Conservation (phyloP, 176 grass and related monocot species). For the Bromus sterilis region DNA sequence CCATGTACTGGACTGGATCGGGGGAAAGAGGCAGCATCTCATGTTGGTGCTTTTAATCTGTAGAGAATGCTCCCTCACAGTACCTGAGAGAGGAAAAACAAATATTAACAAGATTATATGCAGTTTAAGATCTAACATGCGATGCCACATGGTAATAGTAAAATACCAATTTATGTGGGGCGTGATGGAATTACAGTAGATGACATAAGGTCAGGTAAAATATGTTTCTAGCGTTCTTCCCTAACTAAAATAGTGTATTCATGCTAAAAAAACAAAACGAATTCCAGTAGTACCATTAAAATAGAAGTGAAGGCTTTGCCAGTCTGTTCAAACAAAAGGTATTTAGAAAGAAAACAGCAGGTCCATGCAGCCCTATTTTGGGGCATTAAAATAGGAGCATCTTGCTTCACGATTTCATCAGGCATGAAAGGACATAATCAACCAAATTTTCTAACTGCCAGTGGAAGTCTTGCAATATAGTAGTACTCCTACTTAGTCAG, state of each 20-base stretch:
- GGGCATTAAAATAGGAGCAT: not conserved
- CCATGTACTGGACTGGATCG: not conserved
- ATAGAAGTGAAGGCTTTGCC: not conserved
- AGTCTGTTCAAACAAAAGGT: not conserved
- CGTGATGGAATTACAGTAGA: not conserved
- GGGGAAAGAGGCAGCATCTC: not conserved
- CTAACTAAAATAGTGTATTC: not conserved
- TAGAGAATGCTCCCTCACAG: constrained; percentile 78
- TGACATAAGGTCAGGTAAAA: not conserved
- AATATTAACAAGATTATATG: not conserved
- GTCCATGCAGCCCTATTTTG: not conserved
- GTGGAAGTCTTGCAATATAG: too few species aligned
- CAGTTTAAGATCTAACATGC: not conserved
- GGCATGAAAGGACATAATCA: not conserved
- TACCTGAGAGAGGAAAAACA: constrained; percentile 42
- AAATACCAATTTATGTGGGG: not conserved
- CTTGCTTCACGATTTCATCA: not conserved
- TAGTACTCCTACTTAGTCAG: not conserved
- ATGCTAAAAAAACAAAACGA: not conserved
- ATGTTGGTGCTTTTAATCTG: constrained; percentile 36
- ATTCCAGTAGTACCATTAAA: not conserved
- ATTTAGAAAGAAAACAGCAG: not conserved
- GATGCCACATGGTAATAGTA: not conserved
- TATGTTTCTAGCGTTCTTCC: not conserved
- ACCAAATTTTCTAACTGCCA: not conserved